phyloP scores from a whole-genome alignment of 306 rosid species.

The Gastrolobium bilobum region DNA sequence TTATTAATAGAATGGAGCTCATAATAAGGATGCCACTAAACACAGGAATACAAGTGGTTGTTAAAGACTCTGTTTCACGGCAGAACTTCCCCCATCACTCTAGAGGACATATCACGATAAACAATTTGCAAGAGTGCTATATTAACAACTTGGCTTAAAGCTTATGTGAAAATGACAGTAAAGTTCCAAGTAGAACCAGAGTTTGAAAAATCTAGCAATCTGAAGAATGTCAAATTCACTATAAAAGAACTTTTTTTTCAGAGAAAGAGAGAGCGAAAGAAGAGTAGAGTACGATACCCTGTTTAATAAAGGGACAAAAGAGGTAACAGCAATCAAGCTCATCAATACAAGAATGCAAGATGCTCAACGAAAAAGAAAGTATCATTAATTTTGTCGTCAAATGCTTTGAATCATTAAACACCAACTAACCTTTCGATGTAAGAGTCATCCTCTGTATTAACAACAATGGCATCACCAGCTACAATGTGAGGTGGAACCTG shows the following conservation, averaged over 20 bases:
- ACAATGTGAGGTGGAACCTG: slow-evolving; percentile 86
- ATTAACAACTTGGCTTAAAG: slow-evolving; percentile 3
- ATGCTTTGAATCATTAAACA: slow-evolving; percentile 11
- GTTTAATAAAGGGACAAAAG: not conserved
- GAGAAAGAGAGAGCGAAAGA: slow-evolving; percentile 10
- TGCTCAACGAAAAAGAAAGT: slow-evolving; percentile 19
- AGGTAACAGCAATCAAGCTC: slow-evolving; percentile 26
- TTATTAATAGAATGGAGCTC: too few species aligned
- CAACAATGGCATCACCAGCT: slow-evolving; percentile 79
- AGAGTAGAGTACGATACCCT: not conserved
- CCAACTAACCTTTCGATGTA: slow-evolving; percentile 82
- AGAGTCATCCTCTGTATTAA: slow-evolving; percentile 77
- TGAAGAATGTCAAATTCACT: slow-evolving; percentile 25
- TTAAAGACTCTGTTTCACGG: not conserved
- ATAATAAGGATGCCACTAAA: slow-evolving; percentile 4
- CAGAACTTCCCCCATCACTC: not conserved
- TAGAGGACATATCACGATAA: not conserved
- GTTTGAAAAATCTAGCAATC: slow-evolving; percentile 17
- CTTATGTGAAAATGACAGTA: not conserved
- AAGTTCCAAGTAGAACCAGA: not conserved
- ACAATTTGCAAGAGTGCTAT: slow-evolving; percentile 31
- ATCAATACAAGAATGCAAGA: slow-evolving; percentile 34
- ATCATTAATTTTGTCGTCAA: slow-evolving; percentile 29
- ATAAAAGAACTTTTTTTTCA: not conserved
- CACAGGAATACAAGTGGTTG: not conserved